Percentiles rank a stretch among this genome's conserved stretches.
phyloP scores from a whole-genome alignment of 2,329 filamentous ascomycete species.

The Epichloe baconii region DNA sequence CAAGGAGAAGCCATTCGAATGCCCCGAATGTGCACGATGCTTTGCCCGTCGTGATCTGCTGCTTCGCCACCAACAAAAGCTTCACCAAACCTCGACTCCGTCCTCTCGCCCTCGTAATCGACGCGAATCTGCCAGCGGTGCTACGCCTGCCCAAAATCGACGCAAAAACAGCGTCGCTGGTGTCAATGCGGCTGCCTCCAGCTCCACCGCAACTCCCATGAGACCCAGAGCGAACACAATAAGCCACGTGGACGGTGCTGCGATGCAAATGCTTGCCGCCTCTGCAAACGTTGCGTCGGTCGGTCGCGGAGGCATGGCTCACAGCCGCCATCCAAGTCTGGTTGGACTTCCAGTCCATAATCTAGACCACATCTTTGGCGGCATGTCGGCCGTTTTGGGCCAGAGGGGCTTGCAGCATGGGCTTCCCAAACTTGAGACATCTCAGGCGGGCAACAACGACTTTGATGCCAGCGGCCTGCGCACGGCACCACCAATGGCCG shows the following conservation, averaged over 20 bases:
- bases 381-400: constrained; percentile 57
- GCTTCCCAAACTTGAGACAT: constrained; percentile 73
- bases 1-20: constrained; percentile 98
- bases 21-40: constrained; percentile 84
- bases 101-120: constrained; percentile 77
- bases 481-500: constrained; percentile 58
- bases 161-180: constrained; percentile 85
- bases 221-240: constrained; percentile 91
- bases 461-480: constrained; percentile 50
- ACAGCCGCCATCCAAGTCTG: constrained; percentile 63
- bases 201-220: constrained; percentile 44
- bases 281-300: constrained; percentile 37
- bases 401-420: constrained; percentile 54
- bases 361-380: constrained; percentile 52
- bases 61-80: constrained; percentile 92
- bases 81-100: constrained; percentile 84
- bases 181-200: constrained; percentile 28
- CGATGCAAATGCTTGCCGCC: constrained; percentile 58
- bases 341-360: constrained; percentile 49
- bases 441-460: constrained; percentile 52
- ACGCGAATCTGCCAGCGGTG: constrained; percentile 74
- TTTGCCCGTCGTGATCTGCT: constrained; percentile 89
- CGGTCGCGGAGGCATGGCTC: constrained; percentile 34
- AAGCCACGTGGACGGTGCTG: constrained; percentile 72
- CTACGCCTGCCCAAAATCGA: constrained; percentile 52